A percentile compares a stretch with the other conserved stretches of the same genome.
Evolutionary conservation across 768 basidiomycete species (phyloP).

Genomic region (Boletus rubroflammeus): DNA sequence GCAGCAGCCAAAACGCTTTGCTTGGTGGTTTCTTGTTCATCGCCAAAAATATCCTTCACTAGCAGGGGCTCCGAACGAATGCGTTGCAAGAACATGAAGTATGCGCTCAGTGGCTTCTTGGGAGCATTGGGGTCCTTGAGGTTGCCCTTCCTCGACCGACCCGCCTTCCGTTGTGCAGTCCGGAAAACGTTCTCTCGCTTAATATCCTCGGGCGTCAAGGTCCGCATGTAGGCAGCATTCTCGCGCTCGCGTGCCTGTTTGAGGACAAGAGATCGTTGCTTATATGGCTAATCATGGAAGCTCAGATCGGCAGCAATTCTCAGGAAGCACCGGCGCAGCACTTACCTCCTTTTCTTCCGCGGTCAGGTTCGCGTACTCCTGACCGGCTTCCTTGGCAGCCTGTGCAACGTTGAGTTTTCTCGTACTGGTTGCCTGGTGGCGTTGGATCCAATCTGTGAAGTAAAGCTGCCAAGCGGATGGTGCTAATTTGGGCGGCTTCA

Average conservation of each 20-base stretch:
- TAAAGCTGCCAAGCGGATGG: conserved; percentile 96
- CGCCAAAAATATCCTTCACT: conserved; percentile 80
- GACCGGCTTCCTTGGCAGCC: conserved; percentile 91
- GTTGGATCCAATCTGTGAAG: conserved; percentile 93
- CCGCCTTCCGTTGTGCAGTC: conserved; percentile 88
- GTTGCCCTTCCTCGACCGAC: conserved; percentile 89
- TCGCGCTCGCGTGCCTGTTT: conserved; percentile 85
- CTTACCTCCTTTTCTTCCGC: conserved; percentile 80
- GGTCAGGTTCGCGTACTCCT: conserved; percentile 78
- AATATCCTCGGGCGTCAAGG: conserved; percentile 90
- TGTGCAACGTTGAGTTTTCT: conserved; percentile 94
- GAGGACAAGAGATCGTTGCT: conserved; percentile 74
- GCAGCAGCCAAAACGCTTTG: conserved; percentile 92
- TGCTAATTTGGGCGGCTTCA: conserved; percentile 87
- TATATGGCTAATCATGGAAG: conserved; percentile 63
- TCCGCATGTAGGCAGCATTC: conserved; percentile 79
- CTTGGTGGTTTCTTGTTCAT: conserved; percentile 90
- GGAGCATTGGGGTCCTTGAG: conserved; percentile 97
- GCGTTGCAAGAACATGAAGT: conserved; percentile 92
- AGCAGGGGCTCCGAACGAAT: conserved; percentile 76
- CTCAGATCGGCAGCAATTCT: conserved; percentile 20
- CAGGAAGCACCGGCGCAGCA: conserved; percentile 27
- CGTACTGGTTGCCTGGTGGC: conserved; percentile 71
- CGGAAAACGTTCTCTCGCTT: conserved; percentile 90
- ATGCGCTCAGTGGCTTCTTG: conserved; percentile 91